Evolutionary conservation across 345 rosid species (phyloP).

Genomic region (Noccaea caerulescens): DNA sequence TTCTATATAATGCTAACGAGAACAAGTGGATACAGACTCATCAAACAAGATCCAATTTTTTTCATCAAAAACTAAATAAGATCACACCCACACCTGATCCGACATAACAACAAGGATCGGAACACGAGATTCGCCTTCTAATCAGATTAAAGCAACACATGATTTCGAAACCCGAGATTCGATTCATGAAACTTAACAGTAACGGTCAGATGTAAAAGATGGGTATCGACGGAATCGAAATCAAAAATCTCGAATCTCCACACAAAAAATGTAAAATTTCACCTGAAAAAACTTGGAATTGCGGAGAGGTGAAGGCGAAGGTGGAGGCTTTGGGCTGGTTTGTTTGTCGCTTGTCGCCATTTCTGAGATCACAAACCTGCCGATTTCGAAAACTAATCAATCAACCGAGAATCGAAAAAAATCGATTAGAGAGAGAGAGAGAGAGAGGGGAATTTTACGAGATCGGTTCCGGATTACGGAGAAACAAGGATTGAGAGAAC

Average conservation of each 20-base stretch:
- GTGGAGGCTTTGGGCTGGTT: slow-evolving; percentile 73
- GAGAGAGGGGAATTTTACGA: slow-evolving; percentile 6
- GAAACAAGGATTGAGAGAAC: slow-evolving; percentile 5
- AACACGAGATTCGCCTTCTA: slow-evolving; percentile 32
- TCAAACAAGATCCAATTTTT: not conserved
- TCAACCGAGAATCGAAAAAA: not conserved
- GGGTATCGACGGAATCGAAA: slow-evolving; percentile 13
- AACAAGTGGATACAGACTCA: not conserved
- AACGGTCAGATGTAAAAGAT: not conserved
- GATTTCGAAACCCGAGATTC: slow-evolving; percentile 22
- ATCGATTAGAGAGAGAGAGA: not conserved
- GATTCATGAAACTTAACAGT: slow-evolving; percentile 3
- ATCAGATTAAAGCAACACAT: not conserved
- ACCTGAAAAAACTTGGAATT: slow-evolving; percentile 92
- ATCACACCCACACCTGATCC: not conserved
- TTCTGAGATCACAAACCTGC: slow-evolving; percentile 47
- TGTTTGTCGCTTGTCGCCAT: slow-evolving; percentile 64
- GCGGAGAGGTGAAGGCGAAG: slow-evolving; percentile 88
- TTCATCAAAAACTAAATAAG: not conserved
- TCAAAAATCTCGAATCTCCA: not conserved
- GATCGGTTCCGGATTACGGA: slow-evolving; percentile 5
- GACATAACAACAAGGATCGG: slow-evolving; percentile 13
- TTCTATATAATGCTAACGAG: slow-evolving; percentile 13
- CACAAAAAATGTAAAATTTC: slow-evolving; percentile 1
- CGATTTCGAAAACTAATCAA: not conserved